Conservation (phyloP, 106 monocot genomes). For the Acorus calamus region DNA sequence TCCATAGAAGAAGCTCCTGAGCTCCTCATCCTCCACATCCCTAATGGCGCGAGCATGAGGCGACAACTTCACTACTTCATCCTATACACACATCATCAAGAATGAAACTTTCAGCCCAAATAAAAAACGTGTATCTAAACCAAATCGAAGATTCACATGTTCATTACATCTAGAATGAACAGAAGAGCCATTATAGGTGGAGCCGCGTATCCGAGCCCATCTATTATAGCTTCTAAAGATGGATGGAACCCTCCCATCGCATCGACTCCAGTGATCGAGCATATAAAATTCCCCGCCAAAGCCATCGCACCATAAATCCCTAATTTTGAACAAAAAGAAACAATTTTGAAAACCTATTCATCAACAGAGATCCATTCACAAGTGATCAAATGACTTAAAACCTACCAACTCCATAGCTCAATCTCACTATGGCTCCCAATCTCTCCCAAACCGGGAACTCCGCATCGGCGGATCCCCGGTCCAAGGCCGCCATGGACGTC, state of each 20-base stretch:
- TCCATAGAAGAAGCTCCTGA: constrained; percentile 79
- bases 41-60: constrained; percentile 96
- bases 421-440: constrained; percentile 69
- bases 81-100: constrained; percentile 22
- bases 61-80: constrained; percentile 94
- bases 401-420: constrained; percentile 83
- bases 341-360: not conserved
- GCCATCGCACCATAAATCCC: constrained; percentile 94
- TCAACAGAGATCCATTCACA: not conserved
- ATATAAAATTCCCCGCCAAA: constrained; percentile 72
- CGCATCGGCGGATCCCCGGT: constrained; percentile 15
- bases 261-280: constrained; percentile 70
- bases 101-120: too few relatives aligned
- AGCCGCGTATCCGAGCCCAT: constrained; percentile 89
- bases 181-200: constrained; percentile 98
- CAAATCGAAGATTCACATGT: not conserved
- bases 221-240: constrained; percentile 41
- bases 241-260: constrained; percentile 47
- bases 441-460: constrained; percentile 74
- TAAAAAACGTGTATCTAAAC: too few relatives aligned
- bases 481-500: constrained; percentile 6
- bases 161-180: constrained; percentile 77
- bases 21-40: constrained; percentile 98
- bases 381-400: not conserved
- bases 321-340: constrained; percentile 5